These are phyloP conservation scores for Blastocystis hominis DNA, from an alignment of 352 stramenopile species.

Conservation along the genomic window DNA sequence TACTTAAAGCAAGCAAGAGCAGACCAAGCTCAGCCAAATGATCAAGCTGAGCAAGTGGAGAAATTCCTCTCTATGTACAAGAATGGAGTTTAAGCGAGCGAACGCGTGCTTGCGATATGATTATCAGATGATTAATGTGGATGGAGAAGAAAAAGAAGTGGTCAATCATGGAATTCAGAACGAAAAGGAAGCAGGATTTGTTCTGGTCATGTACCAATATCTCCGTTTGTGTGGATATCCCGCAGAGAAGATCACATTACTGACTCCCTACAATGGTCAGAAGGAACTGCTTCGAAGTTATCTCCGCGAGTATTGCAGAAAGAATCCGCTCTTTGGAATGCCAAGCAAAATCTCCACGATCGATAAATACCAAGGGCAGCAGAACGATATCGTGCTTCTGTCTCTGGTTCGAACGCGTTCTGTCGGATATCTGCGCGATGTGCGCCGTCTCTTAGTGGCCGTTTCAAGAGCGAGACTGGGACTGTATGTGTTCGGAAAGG, in stretches of 20 bases:
- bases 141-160: slow-evolving; percentile 66
- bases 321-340: slow-evolving; percentile 60
- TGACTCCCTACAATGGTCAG: slow-evolving; percentile 88
- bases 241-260: slow-evolving; percentile 78
- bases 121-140: slow-evolving; percentile 80
- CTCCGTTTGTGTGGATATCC: slow-evolving; percentile 81
- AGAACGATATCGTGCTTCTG: slow-evolving; percentile 86
- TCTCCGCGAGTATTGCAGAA: slow-evolving; percentile 63
- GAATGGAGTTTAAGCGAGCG: slow-evolving; percentile 64
- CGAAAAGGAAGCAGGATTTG: slow-evolving; percentile 82
- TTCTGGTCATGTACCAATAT: slow-evolving; percentile 81
- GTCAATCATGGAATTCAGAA: slow-evolving; percentile 83
- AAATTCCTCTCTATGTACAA: neutral
- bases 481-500: slow-evolving; percentile 80
- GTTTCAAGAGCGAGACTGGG: slow-evolving; percentile 80
- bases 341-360: slow-evolving; percentile 73
- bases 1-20: no score
- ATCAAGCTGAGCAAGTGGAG: neutral
- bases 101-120: slow-evolving; percentile 79
- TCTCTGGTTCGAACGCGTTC: slow-evolving; percentile 79
- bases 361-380: slow-evolving; percentile 85
- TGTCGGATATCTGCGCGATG: slow-evolving; percentile 80
- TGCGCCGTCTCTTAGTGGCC: slow-evolving; percentile 78
- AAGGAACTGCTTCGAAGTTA: slow-evolving; percentile 80
- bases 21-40: neutral